phyloP scores from a whole-genome alignment of 371 early-diverging fungal species.

The Rhizomucor pusillus region DNA sequence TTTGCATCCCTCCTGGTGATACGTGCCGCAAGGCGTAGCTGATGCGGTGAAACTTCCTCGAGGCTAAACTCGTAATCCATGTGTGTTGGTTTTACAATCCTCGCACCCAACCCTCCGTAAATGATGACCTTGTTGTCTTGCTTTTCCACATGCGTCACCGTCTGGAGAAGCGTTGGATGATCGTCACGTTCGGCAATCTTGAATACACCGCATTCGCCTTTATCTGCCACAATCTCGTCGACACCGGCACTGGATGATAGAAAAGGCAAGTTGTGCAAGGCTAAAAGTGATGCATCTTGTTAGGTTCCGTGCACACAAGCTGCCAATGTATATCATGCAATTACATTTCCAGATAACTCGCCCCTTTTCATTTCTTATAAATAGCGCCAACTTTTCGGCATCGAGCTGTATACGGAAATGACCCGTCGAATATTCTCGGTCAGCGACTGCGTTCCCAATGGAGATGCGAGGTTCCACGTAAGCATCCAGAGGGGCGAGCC shows the following conservation, averaged over 20 bases:
- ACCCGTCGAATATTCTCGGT: slow-evolving; percentile 14
- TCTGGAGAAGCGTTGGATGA: slow-evolving; percentile 32
- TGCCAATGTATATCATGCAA: background rate
- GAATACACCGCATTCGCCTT: slow-evolving; percentile 24
- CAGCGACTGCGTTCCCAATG: slow-evolving; percentile 15
- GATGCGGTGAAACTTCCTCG: slow-evolving; percentile 27
- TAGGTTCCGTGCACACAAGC: background rate
- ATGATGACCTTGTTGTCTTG: slow-evolving; percentile 14
- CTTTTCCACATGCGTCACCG: slow-evolving; percentile 27
- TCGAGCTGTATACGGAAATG: slow-evolving; percentile 18
- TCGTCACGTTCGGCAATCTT: slow-evolving; percentile 32
- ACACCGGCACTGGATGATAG: slow-evolving; percentile 29
- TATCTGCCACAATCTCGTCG: slow-evolving; percentile 22
- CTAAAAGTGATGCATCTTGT: slow-evolving; percentile 14
- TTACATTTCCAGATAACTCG: slow-evolving; percentile 21
- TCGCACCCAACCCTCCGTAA: slow-evolving; percentile 34
- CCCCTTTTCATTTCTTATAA: slow-evolving; percentile 14
- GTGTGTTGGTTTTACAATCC: slow-evolving; percentile 17
- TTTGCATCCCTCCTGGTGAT: slow-evolving; percentile 20
- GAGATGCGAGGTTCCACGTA: slow-evolving; percentile 24
- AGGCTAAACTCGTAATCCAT: slow-evolving; percentile 21
- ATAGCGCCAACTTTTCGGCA: slow-evolving; percentile 11
- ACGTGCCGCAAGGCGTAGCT: slow-evolving; percentile 28
- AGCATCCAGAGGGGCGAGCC: slow-evolving; percentile 17
- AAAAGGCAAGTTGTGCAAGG: slow-evolving; percentile 40